These are phyloP conservation scores for Plasmodium relictum DNA, from an alignment of 169 alveolate genomes.

Conservation along the genomic window DNA sequence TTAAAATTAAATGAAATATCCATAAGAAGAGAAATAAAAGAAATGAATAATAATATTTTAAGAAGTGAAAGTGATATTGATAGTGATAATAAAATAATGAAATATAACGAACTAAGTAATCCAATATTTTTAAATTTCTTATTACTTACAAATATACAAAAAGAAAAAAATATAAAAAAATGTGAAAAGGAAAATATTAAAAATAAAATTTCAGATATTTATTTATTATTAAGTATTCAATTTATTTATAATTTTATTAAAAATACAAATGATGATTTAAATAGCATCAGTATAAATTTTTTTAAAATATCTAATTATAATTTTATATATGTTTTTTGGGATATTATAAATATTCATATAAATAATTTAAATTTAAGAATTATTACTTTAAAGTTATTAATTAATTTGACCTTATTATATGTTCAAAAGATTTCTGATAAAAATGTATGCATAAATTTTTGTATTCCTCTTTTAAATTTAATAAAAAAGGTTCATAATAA, in stretches of 20 bases:
- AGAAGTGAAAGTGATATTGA: background rate
- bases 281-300: slow-evolving; percentile 28
- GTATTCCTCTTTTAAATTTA: slow-evolving; percentile 17
- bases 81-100: background rate
- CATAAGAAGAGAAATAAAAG: background rate
- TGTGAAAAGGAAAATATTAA: slow-evolving; percentile 52
- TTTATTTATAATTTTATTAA: slow-evolving; percentile 53
- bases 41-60: background rate
- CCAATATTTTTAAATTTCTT: slow-evolving; percentile 60
- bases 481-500: slow-evolving; percentile 21
- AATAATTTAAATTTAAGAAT: slow-evolving; percentile 62
- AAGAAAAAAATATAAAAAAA: slow-evolving; percentile 73
- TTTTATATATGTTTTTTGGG: slow-evolving; percentile 62
- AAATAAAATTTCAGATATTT: slow-evolving; percentile 68
- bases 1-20: background rate
- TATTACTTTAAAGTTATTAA: slow-evolving; percentile 37
- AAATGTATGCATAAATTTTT: background rate
- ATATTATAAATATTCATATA: slow-evolving; percentile 58
- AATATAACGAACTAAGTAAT: slow-evolving; percentile 68
- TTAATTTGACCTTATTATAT: slow-evolving; percentile 43
- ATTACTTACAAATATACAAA: slow-evolving; percentile 56
- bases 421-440: slow-evolving; percentile 34
- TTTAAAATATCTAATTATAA: slow-evolving; percentile 51
- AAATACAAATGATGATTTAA: slow-evolving; percentile 22
- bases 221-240: slow-evolving; percentile 57